These are phyloP conservation scores for Botrytis paeoniae DNA, from an alignment of 2,329 filamentous ascomycete species.

Conservation along the genomic window DNA sequence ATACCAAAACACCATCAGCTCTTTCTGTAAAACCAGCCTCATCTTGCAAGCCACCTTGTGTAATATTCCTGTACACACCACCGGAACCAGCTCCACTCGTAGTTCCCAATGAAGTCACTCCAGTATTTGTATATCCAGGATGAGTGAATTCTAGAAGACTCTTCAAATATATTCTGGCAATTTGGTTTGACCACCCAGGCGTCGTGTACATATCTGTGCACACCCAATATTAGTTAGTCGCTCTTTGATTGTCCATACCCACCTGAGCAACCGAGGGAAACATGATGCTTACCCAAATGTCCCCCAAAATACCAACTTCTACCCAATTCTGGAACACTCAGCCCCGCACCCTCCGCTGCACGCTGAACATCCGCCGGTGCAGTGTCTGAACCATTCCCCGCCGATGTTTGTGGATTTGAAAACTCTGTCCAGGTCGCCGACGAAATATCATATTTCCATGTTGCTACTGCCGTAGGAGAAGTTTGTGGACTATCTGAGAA, in stretches of 20 bases:
- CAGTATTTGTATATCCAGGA: slow-evolving; percentile 64
- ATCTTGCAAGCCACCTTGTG: slow-evolving; percentile 65
- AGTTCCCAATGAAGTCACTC: slow-evolving; percentile 53
- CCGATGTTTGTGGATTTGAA: slow-evolving; percentile 56
- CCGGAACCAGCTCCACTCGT: slow-evolving; percentile 55
- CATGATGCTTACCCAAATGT: slow-evolving; percentile 43
- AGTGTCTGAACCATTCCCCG: slow-evolving; percentile 59
- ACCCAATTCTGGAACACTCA: slow-evolving; percentile 67
- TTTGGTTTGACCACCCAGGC: slow-evolving; percentile 63
- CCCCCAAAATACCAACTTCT: slow-evolving; percentile 78
- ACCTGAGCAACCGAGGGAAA: neutral
- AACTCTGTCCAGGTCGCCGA: slow-evolving; percentile 62
- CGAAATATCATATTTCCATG: slow-evolving; percentile 68
- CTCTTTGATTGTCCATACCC: neutral
- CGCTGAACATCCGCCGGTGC: slow-evolving; percentile 59
- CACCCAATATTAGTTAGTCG: neutral
- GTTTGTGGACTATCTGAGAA: slow-evolving; percentile 62
- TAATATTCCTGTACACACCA: slow-evolving; percentile 72
- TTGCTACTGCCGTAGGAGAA: slow-evolving; percentile 56
- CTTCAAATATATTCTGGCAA: slow-evolving; percentile 65
- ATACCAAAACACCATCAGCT: slow-evolving; percentile 70
- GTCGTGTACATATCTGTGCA: slow-evolving; percentile 47
- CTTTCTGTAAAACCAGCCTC: slow-evolving; percentile 66
- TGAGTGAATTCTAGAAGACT: slow-evolving; percentile 75
- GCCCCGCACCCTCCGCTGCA: slow-evolving; percentile 69